phyloP scores from a whole-genome alignment of 176 grass and related monocot species.

The Avena insularis region DNA sequence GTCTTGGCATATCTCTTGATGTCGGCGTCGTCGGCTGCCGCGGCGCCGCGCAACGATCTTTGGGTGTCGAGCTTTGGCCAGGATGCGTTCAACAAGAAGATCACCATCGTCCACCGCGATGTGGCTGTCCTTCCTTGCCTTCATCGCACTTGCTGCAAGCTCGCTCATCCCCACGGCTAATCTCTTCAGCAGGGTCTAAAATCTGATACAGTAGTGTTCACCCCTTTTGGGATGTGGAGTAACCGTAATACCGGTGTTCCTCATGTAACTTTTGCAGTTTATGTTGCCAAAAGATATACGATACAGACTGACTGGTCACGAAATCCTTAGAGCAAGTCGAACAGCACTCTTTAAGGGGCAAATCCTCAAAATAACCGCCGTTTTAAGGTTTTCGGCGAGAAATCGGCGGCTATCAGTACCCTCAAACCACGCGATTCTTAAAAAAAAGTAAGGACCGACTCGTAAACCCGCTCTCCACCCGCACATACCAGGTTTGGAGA shows the following conservation, averaged over 20 bases:
- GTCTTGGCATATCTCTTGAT: conserved; percentile 88
- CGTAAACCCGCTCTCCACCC: no score
- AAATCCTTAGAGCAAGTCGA: not conserved
- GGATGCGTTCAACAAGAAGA: conserved; percentile 78
- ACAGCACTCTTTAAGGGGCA: no score
- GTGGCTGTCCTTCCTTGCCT: conserved; percentile 77
- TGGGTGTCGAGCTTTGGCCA: conserved; percentile 87
- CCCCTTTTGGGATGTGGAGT: no score
- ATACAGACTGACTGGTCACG: not conserved
- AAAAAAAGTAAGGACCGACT: no score
- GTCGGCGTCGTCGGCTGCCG: conserved; percentile 88
- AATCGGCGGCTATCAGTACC: no score
- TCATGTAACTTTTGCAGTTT: conserved; percentile 40
- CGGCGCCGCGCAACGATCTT: conserved; percentile 66
- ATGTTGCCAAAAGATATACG: not conserved
- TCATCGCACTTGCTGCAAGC: conserved; percentile 70
- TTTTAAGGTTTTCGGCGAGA: no score
- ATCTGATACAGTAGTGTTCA: no score
- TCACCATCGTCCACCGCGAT: conserved; percentile 51
- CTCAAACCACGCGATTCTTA: no score
- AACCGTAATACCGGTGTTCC: not conserved
- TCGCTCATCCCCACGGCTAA: conserved; percentile 84
- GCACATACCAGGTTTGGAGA: no score
- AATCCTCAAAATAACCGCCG: no score
- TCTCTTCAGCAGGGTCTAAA: conserved; percentile 63